phyloP scores from a whole-genome alignment of 371 early-diverging fungal species.

The Circinella minor region DNA sequence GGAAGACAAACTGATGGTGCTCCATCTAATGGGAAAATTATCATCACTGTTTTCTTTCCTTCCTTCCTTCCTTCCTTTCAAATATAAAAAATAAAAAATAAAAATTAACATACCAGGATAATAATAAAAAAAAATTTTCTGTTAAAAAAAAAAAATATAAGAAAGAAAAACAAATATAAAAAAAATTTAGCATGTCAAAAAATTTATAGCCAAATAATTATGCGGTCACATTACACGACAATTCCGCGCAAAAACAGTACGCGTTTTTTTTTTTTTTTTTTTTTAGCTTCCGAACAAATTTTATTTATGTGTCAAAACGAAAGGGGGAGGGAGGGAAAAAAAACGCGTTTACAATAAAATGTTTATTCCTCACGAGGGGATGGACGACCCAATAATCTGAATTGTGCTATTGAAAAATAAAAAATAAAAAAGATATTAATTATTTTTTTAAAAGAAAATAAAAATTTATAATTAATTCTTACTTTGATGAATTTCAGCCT shows the following conservation, averaged over 20 bases:
- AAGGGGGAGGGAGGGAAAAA: too few relatives aligned
- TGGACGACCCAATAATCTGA: constrained; percentile 1
- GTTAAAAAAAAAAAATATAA: neutral
- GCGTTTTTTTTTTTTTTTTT: too few relatives aligned
- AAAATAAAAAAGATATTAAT: too few relatives aligned
- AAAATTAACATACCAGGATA: neutral
- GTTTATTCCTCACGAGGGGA: neutral
- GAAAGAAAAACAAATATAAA: too few relatives aligned
- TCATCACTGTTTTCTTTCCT: neutral
- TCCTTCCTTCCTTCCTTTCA: neutral
- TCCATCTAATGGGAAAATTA: constrained; percentile 1
- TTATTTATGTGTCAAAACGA: too few relatives aligned
- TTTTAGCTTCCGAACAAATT: neutral
- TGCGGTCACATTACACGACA: neutral
- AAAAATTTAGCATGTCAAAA: neutral
- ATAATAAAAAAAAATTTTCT: neutral
- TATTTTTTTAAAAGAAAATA: too few relatives aligned
- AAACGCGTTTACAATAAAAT: neutral
- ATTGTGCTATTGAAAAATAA: neutral
- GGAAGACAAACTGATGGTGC: constrained; percentile 8
- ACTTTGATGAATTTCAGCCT: constrained; percentile 63
- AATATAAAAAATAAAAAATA: neutral
- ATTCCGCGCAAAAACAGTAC: neutral
- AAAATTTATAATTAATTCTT: too few relatives aligned
- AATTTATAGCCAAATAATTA: neutral